Percentiles rank a stretch among this genome's conserved stretches.
phyloP scores from a whole-genome alignment of 164 flowering plant genomes.

The Tetrastigma voinierianum region DNA sequence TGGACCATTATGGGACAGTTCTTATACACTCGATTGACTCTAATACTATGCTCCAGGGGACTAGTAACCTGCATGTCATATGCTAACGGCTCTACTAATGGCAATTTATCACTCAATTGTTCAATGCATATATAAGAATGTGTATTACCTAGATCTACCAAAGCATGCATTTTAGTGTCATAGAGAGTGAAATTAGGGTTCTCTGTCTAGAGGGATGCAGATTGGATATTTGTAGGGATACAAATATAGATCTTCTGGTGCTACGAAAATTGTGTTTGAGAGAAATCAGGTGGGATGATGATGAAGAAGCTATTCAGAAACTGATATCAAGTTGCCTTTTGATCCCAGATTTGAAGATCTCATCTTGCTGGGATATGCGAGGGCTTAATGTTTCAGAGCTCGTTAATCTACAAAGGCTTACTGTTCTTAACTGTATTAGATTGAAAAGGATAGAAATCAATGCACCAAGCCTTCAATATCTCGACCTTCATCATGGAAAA shows the following conservation, averaged over 20 bases:
- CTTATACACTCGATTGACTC: too few relatives aligned
- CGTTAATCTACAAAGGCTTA: constrained; percentile 21
- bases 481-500: constrained; percentile 17
- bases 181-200: constrained; percentile 16
- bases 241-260: constrained; percentile 15
- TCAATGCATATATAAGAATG: too few relatives aligned
- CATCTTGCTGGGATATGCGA: constrained; percentile 16
- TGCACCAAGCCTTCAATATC: constrained; percentile 21
- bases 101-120: too few relatives aligned
- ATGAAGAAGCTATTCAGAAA: constrained; percentile 8
- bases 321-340: constrained; percentile 24
- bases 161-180: too few relatives aligned
- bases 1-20: too few relatives aligned
- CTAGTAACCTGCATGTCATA: too few relatives aligned
- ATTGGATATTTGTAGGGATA: not conserved
- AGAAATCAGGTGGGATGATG: constrained; percentile 5
- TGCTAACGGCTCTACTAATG: too few relatives aligned
- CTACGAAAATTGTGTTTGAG: constrained; percentile 20
- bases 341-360: constrained; percentile 30
- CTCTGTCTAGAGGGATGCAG: constrained; percentile 19
- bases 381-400: constrained; percentile 14
- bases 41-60: too few relatives aligned
- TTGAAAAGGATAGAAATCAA: constrained; percentile 13
- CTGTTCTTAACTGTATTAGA: constrained; percentile 16
- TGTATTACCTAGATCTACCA: too few relatives aligned